phyloP scores from a whole-genome alignment of 208 protist species.

The Acanthamoeba royreba region DNA sequence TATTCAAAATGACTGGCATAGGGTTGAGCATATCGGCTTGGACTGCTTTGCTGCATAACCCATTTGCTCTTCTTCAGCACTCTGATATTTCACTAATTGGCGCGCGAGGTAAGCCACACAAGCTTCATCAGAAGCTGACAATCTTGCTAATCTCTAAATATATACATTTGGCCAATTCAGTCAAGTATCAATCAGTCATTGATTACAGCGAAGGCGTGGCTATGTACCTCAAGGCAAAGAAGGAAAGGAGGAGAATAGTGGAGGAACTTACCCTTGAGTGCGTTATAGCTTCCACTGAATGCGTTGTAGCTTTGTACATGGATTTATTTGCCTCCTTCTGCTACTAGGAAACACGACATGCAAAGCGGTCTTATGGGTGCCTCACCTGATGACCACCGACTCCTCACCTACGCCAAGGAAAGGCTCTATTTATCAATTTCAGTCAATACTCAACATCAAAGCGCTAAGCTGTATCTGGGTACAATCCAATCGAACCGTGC shows the following conservation, averaged over 20 bases:
- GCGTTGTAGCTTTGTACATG: not conserved
- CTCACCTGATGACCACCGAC: not conserved
- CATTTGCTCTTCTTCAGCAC: not conserved
- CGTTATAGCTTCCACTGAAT: not conserved
- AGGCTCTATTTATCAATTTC: not conserved
- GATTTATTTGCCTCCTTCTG: not conserved
- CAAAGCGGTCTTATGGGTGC: not conserved
- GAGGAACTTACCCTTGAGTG: not conserved
- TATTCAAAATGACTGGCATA: not conserved
- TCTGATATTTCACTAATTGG: not conserved
- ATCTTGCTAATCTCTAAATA: not conserved
- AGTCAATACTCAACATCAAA: not conserved
- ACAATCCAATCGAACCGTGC: not conserved
- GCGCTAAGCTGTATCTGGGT: not conserved
- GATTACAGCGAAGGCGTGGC: conserved; percentile 9
- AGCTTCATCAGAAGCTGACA: not conserved
- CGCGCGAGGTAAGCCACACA: not conserved
- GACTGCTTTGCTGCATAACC: not conserved
- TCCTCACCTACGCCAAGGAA: not conserved
- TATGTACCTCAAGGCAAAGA: not conserved
- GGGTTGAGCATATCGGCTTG: not conserved
- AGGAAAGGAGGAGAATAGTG: not conserved
- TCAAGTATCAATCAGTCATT: not conserved
- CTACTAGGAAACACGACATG: not conserved
- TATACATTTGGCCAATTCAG: no score